Base-by-base conservation (phyloP, 352 stramenopile species). In the Phytophthora fragariaefolia region DNA sequence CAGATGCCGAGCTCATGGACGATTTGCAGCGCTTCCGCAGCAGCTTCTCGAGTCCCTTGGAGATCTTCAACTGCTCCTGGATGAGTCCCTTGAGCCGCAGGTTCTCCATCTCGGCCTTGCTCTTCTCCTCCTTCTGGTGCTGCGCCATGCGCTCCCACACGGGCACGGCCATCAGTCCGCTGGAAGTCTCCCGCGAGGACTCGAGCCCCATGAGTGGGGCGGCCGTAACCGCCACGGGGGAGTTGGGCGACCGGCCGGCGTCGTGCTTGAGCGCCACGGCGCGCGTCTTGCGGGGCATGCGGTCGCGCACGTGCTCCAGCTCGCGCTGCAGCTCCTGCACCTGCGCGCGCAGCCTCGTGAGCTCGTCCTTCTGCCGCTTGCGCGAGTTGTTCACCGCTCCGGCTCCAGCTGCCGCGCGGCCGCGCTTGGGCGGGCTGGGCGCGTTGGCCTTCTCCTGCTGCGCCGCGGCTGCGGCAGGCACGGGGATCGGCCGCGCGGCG, bases 41-140 rank as follows among this genome's bases (percentile, higher is more conserved):
- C 1, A 88, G 67, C 34, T 88, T 88, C 59, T 85, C 76, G 7
- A 88, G 72, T 4, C 76, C 73, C 45, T 83, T 83, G 13, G 79
- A 85, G 28, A 85, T 80, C 66, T 85, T 85, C 10, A 85, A 45
- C 52, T 88, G 79, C 17, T 83, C 76, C 52, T 85, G 69, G 22
- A 88, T 75, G 10, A 85, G 69, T 15, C 71, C 68, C 46, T 85
- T 88, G 24, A 88, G 74, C 2, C 76, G 76, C 30, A 84, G 66
- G 48, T 92, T 92, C 58, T 92, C 79, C 77, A 88, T 87, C 74
- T 90, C 79, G 0, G 81, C 81, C 49, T 85, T 83, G 52, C 77
- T 84, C 61, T 86, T 86, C 56, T 87, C 79, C 46, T 89, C 79
- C 43, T 87, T 89, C 58, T 90, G 79, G 54, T 85, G 77, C 24